A percentile compares a stretch with the other conserved stretches of the same genome.
Evolutionary conservation across 2,329 filamentous ascomycete genomes (phyloP).

Genomic region (Colletotrichum incanum): DNA sequence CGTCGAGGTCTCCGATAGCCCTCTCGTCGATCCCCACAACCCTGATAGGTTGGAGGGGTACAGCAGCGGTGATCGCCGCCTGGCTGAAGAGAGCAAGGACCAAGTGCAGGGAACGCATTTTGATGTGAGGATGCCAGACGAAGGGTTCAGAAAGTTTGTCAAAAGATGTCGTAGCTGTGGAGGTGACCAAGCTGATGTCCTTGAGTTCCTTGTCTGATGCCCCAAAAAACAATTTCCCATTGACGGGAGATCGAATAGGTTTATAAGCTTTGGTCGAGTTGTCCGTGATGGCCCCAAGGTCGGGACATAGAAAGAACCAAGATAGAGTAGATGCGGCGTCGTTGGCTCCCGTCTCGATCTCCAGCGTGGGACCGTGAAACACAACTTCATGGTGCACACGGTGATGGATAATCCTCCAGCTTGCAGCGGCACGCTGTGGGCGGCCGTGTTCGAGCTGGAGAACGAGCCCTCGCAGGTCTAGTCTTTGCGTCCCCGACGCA

Average conservation of each 20-base stretch:
- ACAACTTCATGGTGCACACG: slow-evolving; percentile 4
- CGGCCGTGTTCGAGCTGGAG: background rate
- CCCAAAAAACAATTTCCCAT: background rate
- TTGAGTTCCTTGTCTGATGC: slow-evolving; percentile 40
- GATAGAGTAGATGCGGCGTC: slow-evolving; percentile 1
- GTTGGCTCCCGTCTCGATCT: slow-evolving; percentile 4
- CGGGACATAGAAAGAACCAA: background rate
- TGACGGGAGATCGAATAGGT: slow-evolving; percentile 32
- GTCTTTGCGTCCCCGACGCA: slow-evolving; percentile 36
- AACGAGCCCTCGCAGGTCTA: slow-evolving; percentile 5
- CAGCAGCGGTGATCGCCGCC: slow-evolving; percentile 29
- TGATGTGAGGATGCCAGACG: slow-evolving; percentile 24
- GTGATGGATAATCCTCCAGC: background rate
- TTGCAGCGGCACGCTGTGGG: background rate
- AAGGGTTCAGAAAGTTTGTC: slow-evolving; percentile 28
- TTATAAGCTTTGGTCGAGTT: slow-evolving; percentile 36
- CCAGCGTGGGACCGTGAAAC: slow-evolving; percentile 29
- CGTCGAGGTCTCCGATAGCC: slow-evolving; percentile 23
- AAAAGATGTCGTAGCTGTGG: slow-evolving; percentile 19
- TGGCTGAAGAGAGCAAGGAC: slow-evolving; percentile 35
- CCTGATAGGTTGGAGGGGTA: slow-evolving; percentile 10
- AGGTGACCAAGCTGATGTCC: slow-evolving; percentile 31
- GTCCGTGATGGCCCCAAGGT: slow-evolving; percentile 11
- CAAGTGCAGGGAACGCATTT: slow-evolving; percentile 25
- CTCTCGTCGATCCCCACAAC: background rate